Evolutionary conservation across 495 filamentous ascomycete genomes (phyloP).

Genomic region (Oleoguttula mirabilis): DNA sequence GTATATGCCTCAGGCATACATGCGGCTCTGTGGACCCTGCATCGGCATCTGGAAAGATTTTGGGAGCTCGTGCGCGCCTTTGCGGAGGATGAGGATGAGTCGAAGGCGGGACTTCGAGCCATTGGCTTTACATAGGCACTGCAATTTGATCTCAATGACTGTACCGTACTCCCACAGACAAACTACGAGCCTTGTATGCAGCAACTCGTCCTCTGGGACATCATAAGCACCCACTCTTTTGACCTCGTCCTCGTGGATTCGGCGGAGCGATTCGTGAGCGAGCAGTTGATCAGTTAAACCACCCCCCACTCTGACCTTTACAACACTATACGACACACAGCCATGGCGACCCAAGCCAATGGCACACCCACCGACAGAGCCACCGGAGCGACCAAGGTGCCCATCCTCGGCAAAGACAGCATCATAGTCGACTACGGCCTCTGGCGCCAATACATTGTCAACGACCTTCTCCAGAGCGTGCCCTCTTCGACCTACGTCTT

Average conservation of each 20-base stretch:
- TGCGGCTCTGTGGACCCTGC: no score
- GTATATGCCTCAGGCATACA: no score
- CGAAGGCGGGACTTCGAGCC: not conserved
- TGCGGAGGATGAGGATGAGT: not conserved
- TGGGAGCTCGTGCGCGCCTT: no score
- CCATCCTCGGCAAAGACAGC: slow-evolving; percentile 56
- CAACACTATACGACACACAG: not conserved
- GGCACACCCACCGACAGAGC: not conserved
- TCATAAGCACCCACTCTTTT: slow-evolving; percentile 11
- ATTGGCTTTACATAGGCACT: not conserved
- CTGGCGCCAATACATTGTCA: slow-evolving; percentile 67
- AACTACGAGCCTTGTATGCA: slow-evolving; percentile 8
- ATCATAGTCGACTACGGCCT: slow-evolving; percentile 89
- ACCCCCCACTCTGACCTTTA: not conserved
- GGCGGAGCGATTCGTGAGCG: slow-evolving; percentile 6
- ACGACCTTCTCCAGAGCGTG: slow-evolving; percentile 68
- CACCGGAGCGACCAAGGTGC: slow-evolving; percentile 28
- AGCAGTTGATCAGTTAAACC: slow-evolving; percentile 11
- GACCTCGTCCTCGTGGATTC: slow-evolving; percentile 4
- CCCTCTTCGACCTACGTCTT: slow-evolving; percentile 86
- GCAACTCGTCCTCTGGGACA: slow-evolving; percentile 14
- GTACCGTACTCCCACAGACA: not conserved
- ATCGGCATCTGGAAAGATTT: no score
- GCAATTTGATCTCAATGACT: not conserved
- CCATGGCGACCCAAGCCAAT: not conserved